Base-by-base conservation (phyloP, 495 filamentous ascomycete species). In the Hyaloscypha hepaticicola region DNA sequence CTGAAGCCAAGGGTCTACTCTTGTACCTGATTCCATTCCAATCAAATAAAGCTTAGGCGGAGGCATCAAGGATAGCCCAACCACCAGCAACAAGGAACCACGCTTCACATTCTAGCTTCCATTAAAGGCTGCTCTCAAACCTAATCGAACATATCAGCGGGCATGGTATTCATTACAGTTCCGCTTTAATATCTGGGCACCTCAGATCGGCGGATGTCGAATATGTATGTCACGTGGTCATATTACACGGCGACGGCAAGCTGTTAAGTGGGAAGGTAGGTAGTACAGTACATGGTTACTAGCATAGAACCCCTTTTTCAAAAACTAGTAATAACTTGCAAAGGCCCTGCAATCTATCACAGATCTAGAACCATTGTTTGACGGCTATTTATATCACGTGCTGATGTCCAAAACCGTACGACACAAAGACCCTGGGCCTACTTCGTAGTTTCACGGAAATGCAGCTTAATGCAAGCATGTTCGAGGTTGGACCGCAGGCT, bases 401-500 rank as follows among this genome's bases (percentile, higher is more conserved):
- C 38, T 45, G 16, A 4, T 16, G 38, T 45, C 38, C 38, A 45
- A 45, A 16, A 16, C 38, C 38, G 38, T 45, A 1, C 12, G 38
- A 45, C 38, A 34, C 55, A 58, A 25, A 16, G 38, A 45, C 38
- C 38, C 58, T 34, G 21, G 26, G 41, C 24, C 19, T 22, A 31
- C 55, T 21, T 26, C 8, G 28, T 27, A 55, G 38, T 1, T 1
- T 16, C 38, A 45, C 38, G 38, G 38, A 45, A 45, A 45, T 45
- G 38, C 38, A 45, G 38, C 38, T 45, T 16, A 45, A 45, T 45
- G 38, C 38, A 45, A 16, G 38, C 38, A 57, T 25, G 25, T 31
- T 41, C 29, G 55, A 58, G 21, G 28, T 58, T 26, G 55, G n/a
- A n/a, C 38, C 38, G 50, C 50, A 53, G 48, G 48, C 50, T 4